Percentiles rank a stretch among this genome's conserved stretches.
These are phyloP conservation scores for Boeremia exigua DNA, from an alignment of 2,329 filamentous ascomycete genomes.

Conservation along the genomic window DNA sequence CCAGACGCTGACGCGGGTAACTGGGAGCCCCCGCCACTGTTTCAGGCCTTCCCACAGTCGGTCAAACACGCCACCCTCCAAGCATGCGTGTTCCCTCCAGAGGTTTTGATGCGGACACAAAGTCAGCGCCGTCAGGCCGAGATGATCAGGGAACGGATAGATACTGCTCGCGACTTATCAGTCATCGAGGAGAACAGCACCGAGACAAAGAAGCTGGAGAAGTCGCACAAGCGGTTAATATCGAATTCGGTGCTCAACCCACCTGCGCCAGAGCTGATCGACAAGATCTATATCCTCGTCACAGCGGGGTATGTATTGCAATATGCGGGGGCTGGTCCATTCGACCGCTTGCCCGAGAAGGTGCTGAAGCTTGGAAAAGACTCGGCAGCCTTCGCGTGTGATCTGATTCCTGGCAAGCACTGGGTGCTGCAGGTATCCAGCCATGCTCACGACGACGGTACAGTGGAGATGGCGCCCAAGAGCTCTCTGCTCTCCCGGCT, in stretches of 20 bases:
- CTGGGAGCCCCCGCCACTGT: slow-evolving; percentile 70
- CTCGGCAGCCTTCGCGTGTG: slow-evolving; percentile 80
- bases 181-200: slow-evolving; percentile 35
- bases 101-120: slow-evolving; percentile 68
- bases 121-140: slow-evolving; percentile 60
- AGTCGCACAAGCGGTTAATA: slow-evolving; percentile 52
- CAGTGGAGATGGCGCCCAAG: slow-evolving; percentile 48
- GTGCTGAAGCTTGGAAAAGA: slow-evolving; percentile 73
- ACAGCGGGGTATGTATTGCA: slow-evolving; percentile 76
- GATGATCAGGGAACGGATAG: slow-evolving; percentile 46
- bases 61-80: slow-evolving; percentile 75
- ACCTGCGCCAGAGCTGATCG: slow-evolving; percentile 68
- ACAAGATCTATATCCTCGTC: slow-evolving; percentile 75
- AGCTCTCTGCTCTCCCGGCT: slow-evolving; percentile 71
- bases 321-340: slow-evolving; percentile 72
- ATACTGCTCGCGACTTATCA: slow-evolving; percentile 44
- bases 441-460: slow-evolving; percentile 65
- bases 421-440: slow-evolving; percentile 81
- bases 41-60: slow-evolving; percentile 85
- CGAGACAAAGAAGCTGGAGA: slow-evolving; percentile 44
- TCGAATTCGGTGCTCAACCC: slow-evolving; percentile 51
- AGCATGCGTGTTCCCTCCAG: slow-evolving; percentile 70
- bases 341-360: slow-evolving; percentile 76
- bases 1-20: slow-evolving; percentile 41
- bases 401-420: slow-evolving; percentile 78